Base-by-base conservation (phyloP, 1,284 basidiomycete genomes). In the Microstroma glucosiphilum region DNA sequence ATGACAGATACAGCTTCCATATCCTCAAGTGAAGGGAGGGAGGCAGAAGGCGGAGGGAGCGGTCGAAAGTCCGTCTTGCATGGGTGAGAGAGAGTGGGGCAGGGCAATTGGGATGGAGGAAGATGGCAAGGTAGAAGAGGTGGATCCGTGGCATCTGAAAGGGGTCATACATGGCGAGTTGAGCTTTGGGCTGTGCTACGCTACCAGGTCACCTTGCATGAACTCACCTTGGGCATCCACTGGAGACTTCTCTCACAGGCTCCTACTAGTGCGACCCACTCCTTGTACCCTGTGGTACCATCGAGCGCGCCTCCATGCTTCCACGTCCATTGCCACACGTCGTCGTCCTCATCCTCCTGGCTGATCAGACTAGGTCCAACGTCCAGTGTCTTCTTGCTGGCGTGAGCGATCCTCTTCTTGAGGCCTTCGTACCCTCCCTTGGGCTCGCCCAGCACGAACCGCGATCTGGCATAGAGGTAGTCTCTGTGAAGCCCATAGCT, bases 401-500 rank as follows among this genome's bases (percentile, higher is more conserved):
- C 80, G 59, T 80, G 79, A 49, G 82, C 73, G 60, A 79, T 76
- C 57, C 81, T 70, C 51, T 74, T 76, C 26, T 76, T 71, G 30
- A 68, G 67, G 8, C 65, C 70, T 85, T 70, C 69, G 19, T 65
- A 57, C 11, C 73, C 73, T n/a, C 80, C 13, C 81, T 83, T 67
- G 84, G 89, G 73, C 48, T 75, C 73, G 0, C 94, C 96, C 2
- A 96, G 83, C 1, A 98, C 89, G 80, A 88, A 96, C 1, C 85
- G 84, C 83, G 90, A 89, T 25, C 96, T 85, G 78, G 88, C 86
- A 57, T 85, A 84, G 54, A 97, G 83, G 80, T 98, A 99, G 0
- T 89, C 86, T 75, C 91, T 91, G 96, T 96, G 98, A 56, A 98
- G 82, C 77, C 93, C 92, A 85, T 90, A 98, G 13, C 88, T 91